Evolutionary conservation across 2,329 filamentous ascomycete genomes (phyloP), one percentile per base, ranked within the genome.

Genomic region (Penicillium sp.): DNA sequence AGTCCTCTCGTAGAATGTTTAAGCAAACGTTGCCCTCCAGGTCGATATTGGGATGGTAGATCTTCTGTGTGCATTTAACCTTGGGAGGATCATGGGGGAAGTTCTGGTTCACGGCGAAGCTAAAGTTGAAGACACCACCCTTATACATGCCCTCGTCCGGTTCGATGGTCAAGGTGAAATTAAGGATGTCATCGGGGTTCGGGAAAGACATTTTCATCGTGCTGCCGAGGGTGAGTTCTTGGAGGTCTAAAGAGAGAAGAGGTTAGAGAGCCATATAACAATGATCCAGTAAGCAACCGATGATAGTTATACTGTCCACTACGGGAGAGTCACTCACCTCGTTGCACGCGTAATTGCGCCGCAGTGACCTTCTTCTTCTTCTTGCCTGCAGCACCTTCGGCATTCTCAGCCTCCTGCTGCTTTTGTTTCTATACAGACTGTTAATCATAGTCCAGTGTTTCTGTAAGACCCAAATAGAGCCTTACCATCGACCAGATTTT

Each of bases 291-390:
- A 31, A 21, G 5, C n/a, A 35, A 44, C 17, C 1, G 27, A 12
- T 15, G 19, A 35, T 17, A 27, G 43, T 39, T 13, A 23, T n/a
- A 23, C 7, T 57, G 31, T 21, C 43, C 25, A 23, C 43, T 31
- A 9, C 2, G 33, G 27, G 41, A 31, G 31, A 44, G 6, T 50
- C 53, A 69, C 73, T 54, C 79, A 96, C 93, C 94, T 85, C 96
- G 96, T 78, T 97, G 94, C 61, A 97, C 92, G 60, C 94, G 89
- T 62, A 97, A 81, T 79, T 97, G 93, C 54, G 94, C 94, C 19
- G 94, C 91, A 23, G 94, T 97, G 65, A 99, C 93, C 83, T 97
- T 97, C 86, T 97, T 97, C 85, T 97, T 97, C 82, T 92, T 96
- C 54, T 87, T 88, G 44, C 86, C 82, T 35, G 83, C 86, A 66